Base-by-base conservation (phyloP, 2,329 filamentous ascomycete species). In the Penicillium sp. region DNA sequence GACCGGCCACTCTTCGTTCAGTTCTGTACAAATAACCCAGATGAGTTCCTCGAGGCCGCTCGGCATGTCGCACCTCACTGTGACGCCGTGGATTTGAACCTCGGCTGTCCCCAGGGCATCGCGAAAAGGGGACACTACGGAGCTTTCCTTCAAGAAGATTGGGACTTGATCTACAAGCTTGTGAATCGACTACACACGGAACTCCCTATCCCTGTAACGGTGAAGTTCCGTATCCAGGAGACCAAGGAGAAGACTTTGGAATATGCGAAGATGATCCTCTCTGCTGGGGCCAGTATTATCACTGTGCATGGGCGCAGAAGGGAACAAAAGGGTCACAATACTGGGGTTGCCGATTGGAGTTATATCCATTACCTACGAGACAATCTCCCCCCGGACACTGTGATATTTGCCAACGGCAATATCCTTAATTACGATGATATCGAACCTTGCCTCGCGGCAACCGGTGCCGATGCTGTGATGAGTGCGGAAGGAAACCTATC, bases 321-420 rank as follows among this genome's bases (percentile, higher is more conserved):
- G 56, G 90, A 97, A 63, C 92, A 97, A 69, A 99, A 99, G 74
- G 92, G 93, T 0, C 93, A 99, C 66, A 81, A 95, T 64, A 99
- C 93, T 0, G 93, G 93, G 0, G 61, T 97, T 30, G 93, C 93
- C 4, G 90, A 99, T 71, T 99, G 93, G 93, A 75, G 74, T n/a
- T 82, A 87, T 64, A 84, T 99, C 49, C 80, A 84, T 4, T 92
- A 88, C 64, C 72, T 99, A 56, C 79, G 93, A 41, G 88, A 95
- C 10, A 87, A 86, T 53, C 73, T 99, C 27, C 92, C 92, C 0
- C 74, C 79, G 1, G 90, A 96, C 40, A 95, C 90, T 7, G 93
- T 99, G 19, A 82, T 99, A 2, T 97, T 99, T 66, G 93, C 93
- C 3, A 99, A 99, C 68, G 93, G 93, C 11, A 99, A 99, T 64